Base-by-base conservation (phyloP, 1,139 yeast species). In the Suhomyces kunorum region DNA sequence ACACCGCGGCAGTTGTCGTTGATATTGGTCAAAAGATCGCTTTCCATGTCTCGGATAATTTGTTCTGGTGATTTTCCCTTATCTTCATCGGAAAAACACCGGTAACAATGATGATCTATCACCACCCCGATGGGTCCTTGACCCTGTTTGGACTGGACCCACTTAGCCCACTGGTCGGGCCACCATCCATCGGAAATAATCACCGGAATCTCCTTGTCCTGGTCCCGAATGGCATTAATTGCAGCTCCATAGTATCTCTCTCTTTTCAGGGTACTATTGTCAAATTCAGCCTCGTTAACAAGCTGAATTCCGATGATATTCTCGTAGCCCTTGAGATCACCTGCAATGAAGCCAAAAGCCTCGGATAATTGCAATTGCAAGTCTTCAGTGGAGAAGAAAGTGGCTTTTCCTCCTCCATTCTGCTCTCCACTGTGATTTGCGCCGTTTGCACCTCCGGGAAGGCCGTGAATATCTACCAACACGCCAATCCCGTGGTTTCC, bases 111-210 rank as follows among this genome's bases (percentile, higher is more conserved):
- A 13, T 85, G 74, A 60, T 92, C 98, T 28, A 92, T 68, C 0
- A 89, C 78, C 4, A 87, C 75, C 1, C 92, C 92, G 15, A 79
- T 51, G 18, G 67, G 56, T 24, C 64, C 61, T 26, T 69, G 68
- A 17, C 63, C 54, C 32, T 74, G 75, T 13, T 60, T 55, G 6
- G 63, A 58, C 44, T 71, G 71, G 5, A 87, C 64, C 83, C 87
- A 87, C 41, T 81, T 70, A 14, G 76, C 82, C 89, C 92, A 87
- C 55, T 79, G 87, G 45, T 77, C 77, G 4, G 94, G 76, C 81
- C 89, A 83, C 98, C 98, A 92, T 3, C 96, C 96, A 58, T 92
- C 98, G 2, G 96, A 87, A 36, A 92, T 85, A 13, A 86, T 66
- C 7, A 92, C 69, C 0, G 96, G 96, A 20, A 88, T 62, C 4